Percentiles rank a stretch among this genome's conserved stretches.
Conservation (phyloP, 441 rosid genomes). For the Gossypium davidsonii region DNA sequence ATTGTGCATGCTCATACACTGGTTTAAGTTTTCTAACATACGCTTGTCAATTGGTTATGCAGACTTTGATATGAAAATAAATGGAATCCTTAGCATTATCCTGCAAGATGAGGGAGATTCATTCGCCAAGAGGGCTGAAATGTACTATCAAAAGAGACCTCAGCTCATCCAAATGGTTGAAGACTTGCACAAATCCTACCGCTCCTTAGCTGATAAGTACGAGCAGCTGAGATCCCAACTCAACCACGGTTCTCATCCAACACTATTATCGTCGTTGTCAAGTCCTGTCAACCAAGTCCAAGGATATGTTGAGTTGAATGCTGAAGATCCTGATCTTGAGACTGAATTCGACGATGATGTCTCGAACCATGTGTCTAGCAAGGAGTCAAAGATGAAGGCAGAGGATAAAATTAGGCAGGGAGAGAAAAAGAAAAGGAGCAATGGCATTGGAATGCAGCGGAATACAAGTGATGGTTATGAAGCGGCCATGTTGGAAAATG, state of each 20-base stretch:
- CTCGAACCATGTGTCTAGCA: background rate
- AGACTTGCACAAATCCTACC: slow-evolving; percentile 38
- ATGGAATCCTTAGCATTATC: slow-evolving; percentile 32
- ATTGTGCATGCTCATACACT: background rate
- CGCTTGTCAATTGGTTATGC: slow-evolving; percentile 9
- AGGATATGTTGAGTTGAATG: background rate
- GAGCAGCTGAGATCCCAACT: slow-evolving; percentile 28
- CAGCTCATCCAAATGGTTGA: slow-evolving; percentile 38
- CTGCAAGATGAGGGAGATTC: slow-evolving; percentile 49
- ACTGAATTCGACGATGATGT: background rate
- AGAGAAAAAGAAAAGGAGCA: background rate
- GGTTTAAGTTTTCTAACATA: background rate
- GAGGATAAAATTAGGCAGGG: background rate
- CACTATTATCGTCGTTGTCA: background rate
- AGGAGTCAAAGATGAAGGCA: background rate
- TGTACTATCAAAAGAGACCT: slow-evolving; percentile 45
- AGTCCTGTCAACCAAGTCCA: slow-evolving; percentile 2
- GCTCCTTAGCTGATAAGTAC: slow-evolving; percentile 37
- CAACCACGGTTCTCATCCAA: background rate
- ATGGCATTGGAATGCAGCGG: background rate
- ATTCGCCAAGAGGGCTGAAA: slow-evolving; percentile 49
- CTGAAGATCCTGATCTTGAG: background rate
- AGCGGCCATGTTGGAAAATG: slow-evolving; percentile 1
- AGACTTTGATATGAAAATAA: slow-evolving; percentile 48
- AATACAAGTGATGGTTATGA: background rate